These are phyloP conservation scores for Crepidotus variabilis DNA, from an alignment of 768 basidiomycete genomes.

Conservation along the genomic window DNA sequence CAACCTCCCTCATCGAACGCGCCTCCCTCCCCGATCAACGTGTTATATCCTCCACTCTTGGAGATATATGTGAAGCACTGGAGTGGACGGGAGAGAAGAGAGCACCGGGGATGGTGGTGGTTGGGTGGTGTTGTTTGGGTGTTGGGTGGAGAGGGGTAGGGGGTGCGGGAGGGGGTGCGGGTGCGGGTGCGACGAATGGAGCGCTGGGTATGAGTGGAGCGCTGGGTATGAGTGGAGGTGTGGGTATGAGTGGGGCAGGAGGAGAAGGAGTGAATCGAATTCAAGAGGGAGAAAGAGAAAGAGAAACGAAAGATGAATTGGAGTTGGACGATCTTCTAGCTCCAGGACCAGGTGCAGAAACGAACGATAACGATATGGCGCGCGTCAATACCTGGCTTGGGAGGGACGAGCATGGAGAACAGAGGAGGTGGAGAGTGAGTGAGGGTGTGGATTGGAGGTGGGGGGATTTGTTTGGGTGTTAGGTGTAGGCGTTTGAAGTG, in stretches of 20 bases:
- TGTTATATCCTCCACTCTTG: constrained; percentile 73
- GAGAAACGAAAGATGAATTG: too few relatives aligned
- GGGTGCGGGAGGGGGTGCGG: constrained; percentile 53
- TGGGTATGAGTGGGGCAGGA: constrained; percentile 42
- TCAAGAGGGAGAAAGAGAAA: too few relatives aligned
- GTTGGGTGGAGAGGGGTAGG: constrained; percentile 42
- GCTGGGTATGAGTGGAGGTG: constrained; percentile 54
- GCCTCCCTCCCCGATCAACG: constrained; percentile 95
- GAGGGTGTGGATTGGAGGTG: neutral
- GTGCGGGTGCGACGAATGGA: too few relatives aligned
- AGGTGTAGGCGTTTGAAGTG: neutral
- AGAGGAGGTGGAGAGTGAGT: neutral
- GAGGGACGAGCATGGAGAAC: neutral
- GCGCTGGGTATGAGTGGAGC: too few relatives aligned
- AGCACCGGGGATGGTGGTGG: constrained; percentile 93
- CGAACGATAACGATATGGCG: constrained; percentile 16
- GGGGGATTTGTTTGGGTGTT: neutral
- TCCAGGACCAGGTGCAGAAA: neutral
- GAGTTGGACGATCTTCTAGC: too few relatives aligned
- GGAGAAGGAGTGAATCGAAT: too few relatives aligned
- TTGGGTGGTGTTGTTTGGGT: constrained; percentile 88
- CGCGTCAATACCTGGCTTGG: neutral
- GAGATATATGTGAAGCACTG: constrained; percentile 65
- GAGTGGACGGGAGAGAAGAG: constrained; percentile 79
- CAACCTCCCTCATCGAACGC: constrained; percentile 92